A percentile compares a stretch with the other conserved stretches of the same genome.
Evolutionary conservation across 345 rosid species (phyloP).

Genomic region (Jatropha curcas): DNA sequence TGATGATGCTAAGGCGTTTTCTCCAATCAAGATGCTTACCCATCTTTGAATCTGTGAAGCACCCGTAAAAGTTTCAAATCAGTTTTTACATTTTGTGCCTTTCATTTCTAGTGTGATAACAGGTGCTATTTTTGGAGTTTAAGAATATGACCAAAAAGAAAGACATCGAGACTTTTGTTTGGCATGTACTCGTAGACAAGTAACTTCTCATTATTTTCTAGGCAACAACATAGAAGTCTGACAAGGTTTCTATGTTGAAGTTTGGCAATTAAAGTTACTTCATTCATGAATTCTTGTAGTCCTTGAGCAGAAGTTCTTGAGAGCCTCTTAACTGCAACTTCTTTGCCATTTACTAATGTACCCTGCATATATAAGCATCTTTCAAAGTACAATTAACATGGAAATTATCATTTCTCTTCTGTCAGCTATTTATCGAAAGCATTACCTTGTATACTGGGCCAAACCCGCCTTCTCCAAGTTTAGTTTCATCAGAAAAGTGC

Average conservation of each 20-base stretch:
- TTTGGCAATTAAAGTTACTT: slow-evolving; percentile 24
- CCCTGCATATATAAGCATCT: slow-evolving; percentile 12
- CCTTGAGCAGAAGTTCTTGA: slow-evolving; percentile 32
- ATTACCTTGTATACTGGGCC: slow-evolving; percentile 52
- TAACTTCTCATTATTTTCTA: slow-evolving; percentile 21
- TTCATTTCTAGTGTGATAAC: neutral
- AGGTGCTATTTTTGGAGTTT: neutral
- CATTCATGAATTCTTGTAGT: slow-evolving; percentile 26
- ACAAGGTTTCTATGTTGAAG: slow-evolving; percentile 34
- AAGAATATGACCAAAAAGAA: slow-evolving; percentile 6
- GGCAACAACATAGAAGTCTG: slow-evolving; percentile 24
- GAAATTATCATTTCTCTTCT: too few relatives aligned
- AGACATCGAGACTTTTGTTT: slow-evolving; percentile 28
- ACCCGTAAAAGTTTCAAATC: neutral
- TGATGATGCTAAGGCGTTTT: slow-evolving; percentile 33
- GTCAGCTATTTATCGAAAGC: too few relatives aligned
- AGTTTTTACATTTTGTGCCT: neutral
- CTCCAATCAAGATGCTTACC: slow-evolving; percentile 26
- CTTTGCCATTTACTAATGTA: slow-evolving; percentile 21
- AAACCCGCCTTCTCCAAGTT: slow-evolving; percentile 53
- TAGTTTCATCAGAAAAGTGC: slow-evolving; percentile 28
- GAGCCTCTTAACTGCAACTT: slow-evolving; percentile 35
- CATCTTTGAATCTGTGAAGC: slow-evolving; percentile 1
- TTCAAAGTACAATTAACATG: too few relatives aligned
- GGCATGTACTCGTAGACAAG: slow-evolving; percentile 26